Evolutionary conservation across 306 rosid genomes (phyloP), one percentile per base, ranked within the genome.

Genomic region (Cicer pinnatifidum): DNA sequence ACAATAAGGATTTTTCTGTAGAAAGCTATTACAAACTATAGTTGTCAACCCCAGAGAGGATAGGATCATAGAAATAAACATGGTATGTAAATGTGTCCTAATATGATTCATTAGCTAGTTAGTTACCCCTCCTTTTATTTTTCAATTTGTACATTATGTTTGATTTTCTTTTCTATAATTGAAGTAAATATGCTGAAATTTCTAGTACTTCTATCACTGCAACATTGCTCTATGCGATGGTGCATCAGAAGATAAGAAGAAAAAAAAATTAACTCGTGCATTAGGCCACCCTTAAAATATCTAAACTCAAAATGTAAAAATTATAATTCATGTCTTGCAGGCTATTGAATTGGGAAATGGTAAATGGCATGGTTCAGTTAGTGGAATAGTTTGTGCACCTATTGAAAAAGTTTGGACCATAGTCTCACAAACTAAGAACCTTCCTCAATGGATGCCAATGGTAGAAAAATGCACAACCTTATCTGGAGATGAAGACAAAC

Each of bases 371-470:
- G 97, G 93, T 73, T 80, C 88, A 64, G 84, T 90, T 53, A 61
- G 85, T 11, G 90, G 91, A 62, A 76, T 93, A 50, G 81, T 90
- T 12, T 74, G 84, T 80, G 91, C 87, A 73, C 84, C 91, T 5
- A 71, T 84, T 47, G 89, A 84, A 39, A 73, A 87, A 71, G 93
- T 90, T 5, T 91, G 93, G 97, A 67, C 35, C 33, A 28, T 84
- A 83, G 88, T 93, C 56, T 86, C 88, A 58, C 78, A 81, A 63
- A 87, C 91, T 7, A 80, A 82, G 74, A 87, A 89, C 51, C 82
- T 93, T 53, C 45, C 81, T 2, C 85, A 90, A 70, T 93, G 97
- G 98, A 86, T 87, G 89, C 88, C 91, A 62, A 86, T 86, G 97
- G 91, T 93, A 13, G 97, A 93, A 78, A 81, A 75, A 69, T 93